Percentiles rank a stretch among this genome's conserved stretches.
These are phyloP conservation scores for Xylariaceae sp. DNA, from an alignment of 2,329 filamentous ascomycete species.

Conservation along the genomic window DNA sequence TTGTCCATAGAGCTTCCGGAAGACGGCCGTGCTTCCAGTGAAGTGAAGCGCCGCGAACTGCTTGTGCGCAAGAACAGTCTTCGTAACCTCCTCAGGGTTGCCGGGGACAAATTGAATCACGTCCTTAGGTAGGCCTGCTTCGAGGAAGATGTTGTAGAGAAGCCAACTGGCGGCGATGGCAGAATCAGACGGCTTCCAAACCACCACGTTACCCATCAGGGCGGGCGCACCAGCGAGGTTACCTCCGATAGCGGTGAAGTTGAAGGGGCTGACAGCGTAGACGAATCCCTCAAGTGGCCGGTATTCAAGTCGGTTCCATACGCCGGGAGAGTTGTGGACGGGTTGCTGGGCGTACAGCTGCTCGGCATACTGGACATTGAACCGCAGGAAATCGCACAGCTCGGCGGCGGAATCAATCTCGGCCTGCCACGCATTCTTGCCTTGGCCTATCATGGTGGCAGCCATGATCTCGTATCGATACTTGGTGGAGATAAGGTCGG, in stretches of 20 bases:
- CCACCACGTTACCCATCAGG: constrained; percentile 86
- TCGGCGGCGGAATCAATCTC: constrained; percentile 96
- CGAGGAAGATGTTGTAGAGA: constrained; percentile 82
- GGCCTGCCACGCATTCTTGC: constrained; percentile 99
- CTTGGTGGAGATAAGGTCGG: constrained; percentile 83
- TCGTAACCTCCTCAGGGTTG: constrained; percentile 78
- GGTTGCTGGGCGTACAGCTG: constrained; percentile 88
- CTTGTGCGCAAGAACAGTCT: constrained; percentile 68
- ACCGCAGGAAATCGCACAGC: constrained; percentile 85
- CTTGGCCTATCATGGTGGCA: constrained; percentile 90
- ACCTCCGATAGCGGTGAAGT: constrained; percentile 92
- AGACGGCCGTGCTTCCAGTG: constrained; percentile 88
- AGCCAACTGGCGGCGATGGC: constrained; percentile 90
- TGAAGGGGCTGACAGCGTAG: constrained; percentile 91
- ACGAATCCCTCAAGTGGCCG: constrained; percentile 91
- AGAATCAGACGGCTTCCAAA: constrained; percentile 94
- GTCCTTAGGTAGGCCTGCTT: constrained; percentile 82
- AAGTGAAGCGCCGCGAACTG: constrained; percentile 91
- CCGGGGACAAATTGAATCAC: constrained; percentile 94
- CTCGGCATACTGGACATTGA: constrained; percentile 91
- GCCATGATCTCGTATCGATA: constrained; percentile 98
- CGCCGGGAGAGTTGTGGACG: constrained; percentile 71
- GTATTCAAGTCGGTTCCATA: constrained; percentile 92
- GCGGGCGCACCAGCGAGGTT: constrained; percentile 82
- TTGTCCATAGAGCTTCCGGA: constrained; percentile 81